A percentile compares a stretch with the other conserved stretches of the same genome.
Evolutionary conservation across 345 rosid species (phyloP).

Genomic region (Excoecaria agallocha): DNA sequence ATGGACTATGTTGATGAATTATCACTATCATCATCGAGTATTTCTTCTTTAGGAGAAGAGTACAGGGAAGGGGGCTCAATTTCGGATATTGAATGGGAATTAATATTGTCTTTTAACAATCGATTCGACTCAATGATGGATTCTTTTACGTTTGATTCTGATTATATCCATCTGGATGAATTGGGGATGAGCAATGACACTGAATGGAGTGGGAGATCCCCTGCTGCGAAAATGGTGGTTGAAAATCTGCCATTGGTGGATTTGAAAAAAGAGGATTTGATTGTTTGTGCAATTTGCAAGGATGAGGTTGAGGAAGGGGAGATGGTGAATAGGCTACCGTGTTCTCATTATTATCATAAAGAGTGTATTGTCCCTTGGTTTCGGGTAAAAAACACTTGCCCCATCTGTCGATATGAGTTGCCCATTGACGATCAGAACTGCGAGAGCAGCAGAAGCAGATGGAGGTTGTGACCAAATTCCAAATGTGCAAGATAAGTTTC

Average conservation of each 20-base stretch:
- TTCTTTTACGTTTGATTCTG: not conserved
- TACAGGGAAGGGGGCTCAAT: constrained; percentile 10
- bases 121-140: constrained; percentile 35
- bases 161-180: constrained; percentile 27
- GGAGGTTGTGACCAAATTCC: constrained; percentile 1
- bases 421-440: constrained; percentile 51
- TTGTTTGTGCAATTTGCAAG: constrained; percentile 50
- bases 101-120: constrained; percentile 39
- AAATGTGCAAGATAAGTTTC: constrained; percentile 1
- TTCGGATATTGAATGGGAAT: constrained; percentile 46
- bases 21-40: constrained; percentile 29
- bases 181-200: constrained; percentile 35
- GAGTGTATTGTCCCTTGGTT: constrained; percentile 22
- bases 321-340: constrained; percentile 37
- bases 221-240: constrained; percentile 37
- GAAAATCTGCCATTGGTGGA: constrained; percentile 45
- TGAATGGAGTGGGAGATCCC: constrained; percentile 42
- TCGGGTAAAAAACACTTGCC: constrained; percentile 12
- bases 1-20: constrained; percentile 23
- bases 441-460: constrained; percentile 27
- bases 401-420: constrained; percentile 19
- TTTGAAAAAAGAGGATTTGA: constrained; percentile 32
- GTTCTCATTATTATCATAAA: constrained; percentile 20
- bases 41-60: constrained; percentile 13
- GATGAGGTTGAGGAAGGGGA: constrained; percentile 44